Evolutionary conservation across 306 rosid species (phyloP).

Genomic region (Quercus robur): DNA sequence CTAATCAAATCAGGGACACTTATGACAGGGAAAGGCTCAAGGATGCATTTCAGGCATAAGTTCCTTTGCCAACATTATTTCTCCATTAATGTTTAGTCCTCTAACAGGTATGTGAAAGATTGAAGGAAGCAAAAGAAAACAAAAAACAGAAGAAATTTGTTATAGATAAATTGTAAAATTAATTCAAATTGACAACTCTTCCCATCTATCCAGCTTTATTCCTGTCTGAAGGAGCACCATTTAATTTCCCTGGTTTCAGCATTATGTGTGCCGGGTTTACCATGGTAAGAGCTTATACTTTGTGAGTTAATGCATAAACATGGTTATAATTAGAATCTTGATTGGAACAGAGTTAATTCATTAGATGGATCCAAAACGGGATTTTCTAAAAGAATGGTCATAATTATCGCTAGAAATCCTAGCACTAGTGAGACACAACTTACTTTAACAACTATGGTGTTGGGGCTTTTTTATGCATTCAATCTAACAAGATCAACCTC

Average conservation of each 20-base stretch:
- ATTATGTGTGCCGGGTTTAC: slow-evolving; percentile 63
- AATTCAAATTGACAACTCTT: slow-evolving; percentile 15
- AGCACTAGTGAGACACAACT: too few relatives aligned
- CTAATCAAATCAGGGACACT: background rate
- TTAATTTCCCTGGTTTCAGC: slow-evolving; percentile 85
- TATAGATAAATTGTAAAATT: background rate
- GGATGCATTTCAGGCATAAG: slow-evolving; percentile 83
- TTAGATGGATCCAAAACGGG: too few relatives aligned
- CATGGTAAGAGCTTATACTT: slow-evolving; percentile 27
- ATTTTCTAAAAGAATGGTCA: too few relatives aligned
- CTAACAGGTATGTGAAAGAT: slow-evolving; percentile 53
- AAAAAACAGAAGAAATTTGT: too few relatives aligned
- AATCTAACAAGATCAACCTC: too few relatives aligned
- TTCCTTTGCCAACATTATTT: slow-evolving; percentile 64
- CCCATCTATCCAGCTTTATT: slow-evolving; percentile 55
- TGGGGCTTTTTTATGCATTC: too few relatives aligned
- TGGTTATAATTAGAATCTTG: background rate
- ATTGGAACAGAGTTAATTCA: too few relatives aligned
- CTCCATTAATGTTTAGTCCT: slow-evolving; percentile 82
- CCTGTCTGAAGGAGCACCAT: slow-evolving; percentile 80
- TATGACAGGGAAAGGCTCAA: slow-evolving; percentile 77
- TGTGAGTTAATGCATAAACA: background rate
- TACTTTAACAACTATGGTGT: too few relatives aligned
- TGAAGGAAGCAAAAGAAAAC: background rate
- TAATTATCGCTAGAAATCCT: too few relatives aligned